Percentiles rank a stretch among this genome's conserved stretches.
Conservation (phyloP, 129 eudicot species). For the Calendula officinalis region DNA sequence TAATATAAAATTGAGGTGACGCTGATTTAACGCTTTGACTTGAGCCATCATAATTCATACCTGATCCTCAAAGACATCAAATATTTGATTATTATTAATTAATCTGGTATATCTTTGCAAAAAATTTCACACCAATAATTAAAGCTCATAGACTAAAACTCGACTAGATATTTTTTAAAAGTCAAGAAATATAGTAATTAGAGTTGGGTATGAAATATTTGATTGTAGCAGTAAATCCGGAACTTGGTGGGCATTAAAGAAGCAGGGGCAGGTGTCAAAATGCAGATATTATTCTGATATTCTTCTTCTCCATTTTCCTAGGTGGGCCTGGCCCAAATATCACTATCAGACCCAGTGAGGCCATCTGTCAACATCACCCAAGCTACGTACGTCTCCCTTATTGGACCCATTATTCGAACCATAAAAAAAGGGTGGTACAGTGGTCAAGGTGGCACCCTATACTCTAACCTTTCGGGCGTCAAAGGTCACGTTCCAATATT, state of each 20-base stretch:
- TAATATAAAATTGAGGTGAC: too few species aligned
- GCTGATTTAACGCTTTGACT: too few species aligned
- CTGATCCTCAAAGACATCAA: too few species aligned
- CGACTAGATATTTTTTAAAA: too few species aligned
- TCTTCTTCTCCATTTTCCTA: conserved; percentile 6
- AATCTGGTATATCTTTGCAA: too few species aligned
- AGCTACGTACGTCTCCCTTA: conserved; percentile 23
- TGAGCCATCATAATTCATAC: too few species aligned
- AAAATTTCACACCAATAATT: too few species aligned
- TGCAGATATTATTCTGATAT: background rate
- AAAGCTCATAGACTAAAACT: too few species aligned
- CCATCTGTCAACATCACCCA: conserved; percentile 18
- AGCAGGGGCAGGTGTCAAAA: conserved; percentile 17
- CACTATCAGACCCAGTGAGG: background rate
- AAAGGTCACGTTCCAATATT: conserved; percentile 16
- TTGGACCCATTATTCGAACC: conserved; percentile 28
- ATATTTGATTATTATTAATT: too few species aligned
- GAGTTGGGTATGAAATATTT: too few species aligned
- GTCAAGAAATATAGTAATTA: too few species aligned
- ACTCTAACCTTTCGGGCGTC: background rate
- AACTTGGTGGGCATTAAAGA: background rate
- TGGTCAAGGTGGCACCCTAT: background rate
- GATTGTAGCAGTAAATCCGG: too few species aligned
- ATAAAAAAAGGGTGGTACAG: background rate
- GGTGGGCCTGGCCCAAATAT: conserved; percentile 5